phyloP scores from a whole-genome alignment of 1,284 basidiomycete species.

The Sporisorium scitamineum region DNA sequence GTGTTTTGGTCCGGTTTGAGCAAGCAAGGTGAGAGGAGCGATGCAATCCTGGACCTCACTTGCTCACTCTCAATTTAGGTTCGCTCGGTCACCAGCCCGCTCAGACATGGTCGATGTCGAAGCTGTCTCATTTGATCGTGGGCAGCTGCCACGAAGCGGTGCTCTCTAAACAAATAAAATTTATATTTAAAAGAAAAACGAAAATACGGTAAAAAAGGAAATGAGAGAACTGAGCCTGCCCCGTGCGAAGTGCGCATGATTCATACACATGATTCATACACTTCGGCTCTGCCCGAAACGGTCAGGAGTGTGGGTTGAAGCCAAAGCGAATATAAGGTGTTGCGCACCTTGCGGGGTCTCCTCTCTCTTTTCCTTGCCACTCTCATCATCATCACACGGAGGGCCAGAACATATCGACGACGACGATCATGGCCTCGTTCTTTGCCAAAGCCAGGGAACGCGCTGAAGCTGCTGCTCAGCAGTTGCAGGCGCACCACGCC shows the following conservation, averaged over 20 bases:
- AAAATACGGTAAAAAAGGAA: background rate
- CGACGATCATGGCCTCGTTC: constrained; percentile 52
- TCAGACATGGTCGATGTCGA: background rate
- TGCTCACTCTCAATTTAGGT: background rate
- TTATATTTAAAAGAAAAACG: background rate
- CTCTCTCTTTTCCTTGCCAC: background rate
- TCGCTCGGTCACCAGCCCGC: background rate
- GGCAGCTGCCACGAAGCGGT: background rate
- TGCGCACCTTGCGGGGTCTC: background rate
- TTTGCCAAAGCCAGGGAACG: constrained; percentile 59
- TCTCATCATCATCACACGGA: constrained; percentile 2
- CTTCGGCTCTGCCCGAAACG: background rate
- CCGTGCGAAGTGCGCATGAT: background rate
- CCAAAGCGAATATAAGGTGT: background rate
- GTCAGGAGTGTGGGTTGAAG: background rate
- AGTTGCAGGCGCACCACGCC: constrained; percentile 50
- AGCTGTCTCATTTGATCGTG: background rate
- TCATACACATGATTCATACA: constrained; percentile 1
- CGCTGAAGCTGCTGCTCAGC: constrained; percentile 61
- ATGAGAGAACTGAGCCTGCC: background rate
- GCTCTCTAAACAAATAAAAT: background rate
- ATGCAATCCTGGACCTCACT: too few relatives aligned
- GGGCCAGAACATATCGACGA: background rate
- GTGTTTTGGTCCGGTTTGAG: background rate
- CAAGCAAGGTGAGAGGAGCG: background rate